Evolutionary conservation across 176 grass and related monocot species (phyloP), one percentile per base, ranked within the genome.

Genomic region (Urochloa ruziziensis): DNA sequence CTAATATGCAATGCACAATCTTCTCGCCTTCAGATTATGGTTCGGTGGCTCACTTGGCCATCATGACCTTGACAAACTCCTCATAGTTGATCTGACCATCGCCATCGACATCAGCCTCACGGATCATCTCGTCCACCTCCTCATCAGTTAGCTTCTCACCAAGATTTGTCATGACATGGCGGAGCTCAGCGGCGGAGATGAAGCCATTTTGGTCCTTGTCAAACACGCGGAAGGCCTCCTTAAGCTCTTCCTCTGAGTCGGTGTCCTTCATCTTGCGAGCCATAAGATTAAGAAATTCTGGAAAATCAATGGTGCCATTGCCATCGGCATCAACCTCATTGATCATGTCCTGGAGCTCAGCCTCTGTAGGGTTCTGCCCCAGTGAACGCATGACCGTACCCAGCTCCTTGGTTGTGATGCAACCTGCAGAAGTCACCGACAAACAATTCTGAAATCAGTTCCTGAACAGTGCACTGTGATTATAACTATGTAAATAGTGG

Each of bases 251-350:
- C 80, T 97, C 94, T 5, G 94, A 97, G 28, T 97, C 94, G 0
- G 94, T 94, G 85, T 97, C 94, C 89, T 94, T 97, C 94, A 97
- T 97, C 82, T 97, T 97, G 75, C 94, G 94, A 61, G 94, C 94
- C 94, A 97, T 97, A 77, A 97, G 83, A 28, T 87, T 97, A 30
- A 97, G 94, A 24, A 97, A 97, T 66, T 97, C 94, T 27, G 94
- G 89, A 13, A 97, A 97, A 68, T 97, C 94, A 0, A 97, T 97
- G 56, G 94, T 97, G 15, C 94, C 94, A 1, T 94, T 97, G 69
- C 94, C 94, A 82, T 97, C 94, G 18, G 85, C 89, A 67, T 97
- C 94, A 0, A 97, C 94, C 72, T 97, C 94, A 14, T 97, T 97
- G 82, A 97, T 94, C 94, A 97, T 97, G 89, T 97, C 94, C 83